Evolutionary conservation across 2,329 filamentous ascomycete genomes (phyloP).

Genomic region (Sphaerostilbella broomeana): DNA sequence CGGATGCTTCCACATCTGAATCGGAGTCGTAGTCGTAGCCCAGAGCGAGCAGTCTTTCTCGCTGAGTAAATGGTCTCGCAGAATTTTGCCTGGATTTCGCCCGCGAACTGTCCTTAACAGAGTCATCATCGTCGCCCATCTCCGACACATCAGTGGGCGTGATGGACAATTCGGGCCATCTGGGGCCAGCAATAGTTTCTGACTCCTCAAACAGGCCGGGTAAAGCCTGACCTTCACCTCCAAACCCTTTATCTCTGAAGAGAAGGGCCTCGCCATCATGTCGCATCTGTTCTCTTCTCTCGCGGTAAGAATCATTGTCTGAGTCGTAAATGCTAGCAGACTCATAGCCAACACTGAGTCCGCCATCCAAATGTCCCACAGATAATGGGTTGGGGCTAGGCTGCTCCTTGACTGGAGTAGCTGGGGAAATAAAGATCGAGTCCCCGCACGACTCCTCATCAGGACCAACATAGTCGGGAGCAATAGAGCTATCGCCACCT

Average conservation of each 20-base stretch:
- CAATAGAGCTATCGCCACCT: slow-evolving; percentile 7
- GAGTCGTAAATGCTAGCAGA: slow-evolving; percentile 13
- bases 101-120: slow-evolving; percentile 2
- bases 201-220: slow-evolving; percentile 21
- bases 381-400: background rate
- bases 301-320: slow-evolving; percentile 30
- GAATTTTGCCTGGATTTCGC: background rate
- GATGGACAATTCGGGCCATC: slow-evolving; percentile 1
- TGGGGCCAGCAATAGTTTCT: slow-evolving; percentile 1
- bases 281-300: slow-evolving; percentile 10
- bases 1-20: slow-evolving; percentile 8
- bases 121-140: slow-evolving; percentile 6
- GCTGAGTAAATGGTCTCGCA: slow-evolving; percentile 14
- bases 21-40: slow-evolving; percentile 22
- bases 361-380: background rate
- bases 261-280: slow-evolving; percentile 32
- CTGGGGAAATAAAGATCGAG: slow-evolving; percentile 12
- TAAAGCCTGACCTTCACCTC: slow-evolving; percentile 26
- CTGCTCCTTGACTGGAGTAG: slow-evolving; percentile 4
- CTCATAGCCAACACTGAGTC: slow-evolving; percentile 9
- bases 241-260: slow-evolving; percentile 31
- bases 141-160: slow-evolving; percentile 7
- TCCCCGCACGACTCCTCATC: slow-evolving; percentile 11
- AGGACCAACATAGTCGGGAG: slow-evolving; percentile 1
- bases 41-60: slow-evolving; percentile 18